These are phyloP conservation scores for Fragilaria radians DNA, from an alignment of 108 stramenopile genomes.

Conservation along the genomic window DNA sequence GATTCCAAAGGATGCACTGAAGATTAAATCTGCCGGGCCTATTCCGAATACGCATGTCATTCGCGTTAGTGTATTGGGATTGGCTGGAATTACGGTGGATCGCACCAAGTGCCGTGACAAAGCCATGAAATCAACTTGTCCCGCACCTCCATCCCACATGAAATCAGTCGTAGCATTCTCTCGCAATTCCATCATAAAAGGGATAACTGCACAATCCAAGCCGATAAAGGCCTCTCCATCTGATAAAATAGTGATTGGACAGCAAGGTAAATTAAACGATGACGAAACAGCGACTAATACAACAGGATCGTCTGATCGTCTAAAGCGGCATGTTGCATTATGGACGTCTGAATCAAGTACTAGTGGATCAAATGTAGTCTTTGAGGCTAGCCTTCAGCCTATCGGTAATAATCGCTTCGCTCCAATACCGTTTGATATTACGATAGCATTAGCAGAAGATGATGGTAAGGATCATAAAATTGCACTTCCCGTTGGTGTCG, in stretches of 20 bases:
- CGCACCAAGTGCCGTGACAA: slow-evolving; percentile 2
- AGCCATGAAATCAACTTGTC: background rate
- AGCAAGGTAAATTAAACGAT: background rate
- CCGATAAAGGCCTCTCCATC: slow-evolving; percentile 11
- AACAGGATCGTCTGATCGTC: background rate
- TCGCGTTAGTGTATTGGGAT: slow-evolving; percentile 13
- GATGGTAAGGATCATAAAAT: slow-evolving; percentile 8
- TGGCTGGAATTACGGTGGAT: slow-evolving; percentile 26
- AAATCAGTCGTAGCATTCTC: slow-evolving; percentile 24
- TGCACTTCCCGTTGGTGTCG: slow-evolving; percentile 23
- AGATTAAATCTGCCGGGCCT: too few relatives aligned
- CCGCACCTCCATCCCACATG: slow-evolving; percentile 16
- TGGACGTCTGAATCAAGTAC: slow-evolving; percentile 10
- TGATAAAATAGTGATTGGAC: slow-evolving; percentile 2
- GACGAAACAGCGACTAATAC: background rate
- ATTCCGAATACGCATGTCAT: slow-evolving; percentile 8
- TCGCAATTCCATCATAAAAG: slow-evolving; percentile 2
- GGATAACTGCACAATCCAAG: slow-evolving; percentile 12
- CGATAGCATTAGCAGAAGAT: slow-evolving; percentile 16
- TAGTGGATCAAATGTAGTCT: slow-evolving; percentile 11
- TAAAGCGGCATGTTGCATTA: slow-evolving; percentile 16
- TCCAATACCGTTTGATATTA: slow-evolving; percentile 19
- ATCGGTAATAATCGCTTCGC: slow-evolving; percentile 6
- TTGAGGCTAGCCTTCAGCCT: slow-evolving; percentile 8
- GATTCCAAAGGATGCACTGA: too few relatives aligned